Conservation (phyloP, 768 basidiomycete genomes). For the Podaxis pistillaris region DNA sequence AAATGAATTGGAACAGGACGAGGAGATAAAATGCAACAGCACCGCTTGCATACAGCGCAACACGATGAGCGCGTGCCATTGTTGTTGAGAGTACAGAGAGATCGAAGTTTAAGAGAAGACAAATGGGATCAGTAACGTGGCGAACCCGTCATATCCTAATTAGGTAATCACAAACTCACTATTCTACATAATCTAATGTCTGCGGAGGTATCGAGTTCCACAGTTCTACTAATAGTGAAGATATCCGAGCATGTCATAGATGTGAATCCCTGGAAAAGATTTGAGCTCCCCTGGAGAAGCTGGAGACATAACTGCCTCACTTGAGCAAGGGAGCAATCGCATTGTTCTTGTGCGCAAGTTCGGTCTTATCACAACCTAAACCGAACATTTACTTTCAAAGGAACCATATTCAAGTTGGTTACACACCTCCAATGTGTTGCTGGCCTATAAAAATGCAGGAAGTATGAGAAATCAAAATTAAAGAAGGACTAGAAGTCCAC, state of each 20-base stretch:
- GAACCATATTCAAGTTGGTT: not conserved
- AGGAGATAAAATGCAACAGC: conserved; percentile 52
- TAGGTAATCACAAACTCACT: not conserved
- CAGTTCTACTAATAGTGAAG: not conserved
- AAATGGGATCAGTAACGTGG: conserved; percentile 11
- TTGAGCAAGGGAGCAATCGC: conserved; percentile 27
- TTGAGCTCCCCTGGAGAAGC: not conserved
- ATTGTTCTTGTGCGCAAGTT: conserved; percentile 29
- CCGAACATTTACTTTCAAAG: not conserved
- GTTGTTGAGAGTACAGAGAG: not conserved
- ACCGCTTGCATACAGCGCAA: conserved; percentile 43
- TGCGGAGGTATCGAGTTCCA: not conserved
- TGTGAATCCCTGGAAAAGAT: not conserved
- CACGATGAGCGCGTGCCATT: conserved; percentile 65
- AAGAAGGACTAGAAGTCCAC: conserved; percentile 19
- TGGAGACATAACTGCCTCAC: conserved; percentile 22
- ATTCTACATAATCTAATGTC: not conserved
- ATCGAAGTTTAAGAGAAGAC: not conserved
- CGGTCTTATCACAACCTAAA: conserved; percentile 39
- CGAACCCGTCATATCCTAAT: not conserved
- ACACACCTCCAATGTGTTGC: conserved; percentile 54
- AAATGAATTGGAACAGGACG: conserved; percentile 50
- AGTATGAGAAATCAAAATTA: not conserved
- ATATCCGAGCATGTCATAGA: not conserved
- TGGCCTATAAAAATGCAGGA: conserved; percentile 31